Base-by-base conservation (phyloP, 768 basidiomycete genomes). In the Collybia nuda region DNA sequence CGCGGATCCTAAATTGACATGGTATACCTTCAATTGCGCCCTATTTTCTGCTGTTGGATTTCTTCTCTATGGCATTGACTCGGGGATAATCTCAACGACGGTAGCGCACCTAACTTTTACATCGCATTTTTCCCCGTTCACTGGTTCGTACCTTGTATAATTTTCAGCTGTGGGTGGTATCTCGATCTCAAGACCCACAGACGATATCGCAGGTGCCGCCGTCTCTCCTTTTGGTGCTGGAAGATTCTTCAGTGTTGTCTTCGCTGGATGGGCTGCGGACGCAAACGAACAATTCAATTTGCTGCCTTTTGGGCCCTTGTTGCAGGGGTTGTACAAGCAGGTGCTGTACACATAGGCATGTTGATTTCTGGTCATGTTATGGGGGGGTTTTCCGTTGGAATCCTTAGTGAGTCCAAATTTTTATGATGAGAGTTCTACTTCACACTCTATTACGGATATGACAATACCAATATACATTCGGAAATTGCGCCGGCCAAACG, bases 221-320 rank as follows among this genome's bases (percentile, higher is more conserved):
- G 43, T 53, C 14, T 49, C 52, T n/a, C 44, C 52, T 12, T 49
- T 53, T 35, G 32, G 22, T 4, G 47, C 47, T 17, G 52, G 52
- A 23, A 44, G 42, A 12, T 49, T 49, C 23, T 12, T 48, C 23
- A 47, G 47, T 5, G 42, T 49, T 24, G 17, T 45, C 4, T 53
- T 53, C 38, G 52, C 48, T 11, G 52, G 52, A 15, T 49, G 52
- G 52, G 17, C 52, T 21, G 47, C 52, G 7, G 52, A 49, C 37
- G 48, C 15, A 53, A 45, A 49, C 46, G 42, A 24, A 24, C 52
- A 5, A 53, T 49, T 3, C 47, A 14, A 21, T 49, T 53, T 22
- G 43, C 42, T 29, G 41, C 52, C 5, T 38, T 49, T 21, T 53
- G 47, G 47, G 52, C 43, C 18, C 32, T 48, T 19, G 24, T 53